phyloP scores from a whole-genome alignment of 441 rosid species.

The Gossypium trilobum region DNA sequence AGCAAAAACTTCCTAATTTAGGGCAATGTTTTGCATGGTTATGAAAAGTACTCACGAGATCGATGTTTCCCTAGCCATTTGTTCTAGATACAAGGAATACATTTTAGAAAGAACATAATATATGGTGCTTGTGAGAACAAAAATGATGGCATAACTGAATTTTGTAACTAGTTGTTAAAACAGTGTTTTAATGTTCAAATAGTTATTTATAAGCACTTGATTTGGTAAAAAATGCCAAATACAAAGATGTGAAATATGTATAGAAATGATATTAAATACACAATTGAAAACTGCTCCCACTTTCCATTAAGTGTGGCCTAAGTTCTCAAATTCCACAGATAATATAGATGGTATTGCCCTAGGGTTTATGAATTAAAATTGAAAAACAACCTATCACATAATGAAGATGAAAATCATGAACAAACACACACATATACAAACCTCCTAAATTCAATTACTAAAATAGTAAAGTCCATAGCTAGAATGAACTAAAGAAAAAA shows the following conservation, averaged over 20 bases:
- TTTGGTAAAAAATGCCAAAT: no score
- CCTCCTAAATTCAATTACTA: background rate
- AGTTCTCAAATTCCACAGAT: background rate
- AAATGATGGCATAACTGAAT: background rate
- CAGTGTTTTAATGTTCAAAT: no score
- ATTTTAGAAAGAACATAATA: background rate
- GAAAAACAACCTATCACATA: background rate
- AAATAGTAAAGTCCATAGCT: background rate
- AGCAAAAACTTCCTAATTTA: background rate
- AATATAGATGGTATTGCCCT: background rate
- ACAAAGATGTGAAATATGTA: no score
- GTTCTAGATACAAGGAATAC: background rate
- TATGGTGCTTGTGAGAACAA: background rate
- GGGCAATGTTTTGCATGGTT: no score
- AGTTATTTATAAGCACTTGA: no score
- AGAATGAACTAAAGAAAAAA: background rate
- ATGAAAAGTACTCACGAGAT: no score
- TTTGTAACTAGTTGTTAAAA: no score
- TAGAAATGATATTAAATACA: background rate
- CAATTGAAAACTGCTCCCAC: background rate
- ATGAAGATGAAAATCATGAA: no score
- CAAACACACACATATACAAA: no score
- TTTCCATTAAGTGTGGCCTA: conserved; percentile 1
- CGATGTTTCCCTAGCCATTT: no score
- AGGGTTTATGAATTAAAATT: background rate